phyloP scores from a whole-genome alignment of 257 asterid species.

The Solanum chmielewskii region DNA sequence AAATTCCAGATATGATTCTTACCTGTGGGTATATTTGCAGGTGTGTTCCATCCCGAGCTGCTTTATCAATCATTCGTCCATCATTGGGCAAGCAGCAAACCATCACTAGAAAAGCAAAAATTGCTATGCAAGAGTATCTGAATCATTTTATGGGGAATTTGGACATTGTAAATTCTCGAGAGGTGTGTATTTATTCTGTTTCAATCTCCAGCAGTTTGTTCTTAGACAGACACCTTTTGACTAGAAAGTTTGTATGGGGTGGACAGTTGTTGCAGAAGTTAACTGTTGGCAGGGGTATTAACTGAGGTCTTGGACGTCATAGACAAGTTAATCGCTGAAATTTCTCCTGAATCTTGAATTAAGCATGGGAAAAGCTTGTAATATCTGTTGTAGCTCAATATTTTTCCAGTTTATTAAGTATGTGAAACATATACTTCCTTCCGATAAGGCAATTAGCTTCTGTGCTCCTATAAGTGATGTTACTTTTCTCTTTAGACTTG shows the following conservation, averaged over 20 bases:
- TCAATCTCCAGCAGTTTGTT: background rate
- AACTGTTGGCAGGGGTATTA: background rate
- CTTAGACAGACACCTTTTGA: background rate
- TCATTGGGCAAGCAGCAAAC: constrained; percentile 65
- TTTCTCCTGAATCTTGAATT: background rate
- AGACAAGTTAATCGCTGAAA: background rate
- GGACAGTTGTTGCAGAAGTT: background rate
- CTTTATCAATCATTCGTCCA: constrained; percentile 78
- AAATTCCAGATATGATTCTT: background rate
- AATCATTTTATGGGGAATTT: constrained; percentile 82
- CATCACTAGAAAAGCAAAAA: constrained; percentile 64
- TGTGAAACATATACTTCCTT: background rate
- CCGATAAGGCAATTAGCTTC: background rate
- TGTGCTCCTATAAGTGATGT: background rate
- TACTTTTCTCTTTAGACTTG: background rate
- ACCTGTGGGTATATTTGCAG: constrained; percentile 27
- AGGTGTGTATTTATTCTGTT: constrained; percentile 43
- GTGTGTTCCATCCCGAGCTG: constrained; percentile 77
- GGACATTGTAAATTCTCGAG: constrained; percentile 71
- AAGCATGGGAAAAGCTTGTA: background rate
- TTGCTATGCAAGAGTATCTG: constrained; percentile 92
- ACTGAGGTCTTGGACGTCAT: background rate
- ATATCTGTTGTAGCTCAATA: background rate
- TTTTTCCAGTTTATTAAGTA: background rate
- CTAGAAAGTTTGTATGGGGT: background rate